Conservation (phyloP, 192 early-diverging fungal species). For the Linnemannia elongata region DNA sequence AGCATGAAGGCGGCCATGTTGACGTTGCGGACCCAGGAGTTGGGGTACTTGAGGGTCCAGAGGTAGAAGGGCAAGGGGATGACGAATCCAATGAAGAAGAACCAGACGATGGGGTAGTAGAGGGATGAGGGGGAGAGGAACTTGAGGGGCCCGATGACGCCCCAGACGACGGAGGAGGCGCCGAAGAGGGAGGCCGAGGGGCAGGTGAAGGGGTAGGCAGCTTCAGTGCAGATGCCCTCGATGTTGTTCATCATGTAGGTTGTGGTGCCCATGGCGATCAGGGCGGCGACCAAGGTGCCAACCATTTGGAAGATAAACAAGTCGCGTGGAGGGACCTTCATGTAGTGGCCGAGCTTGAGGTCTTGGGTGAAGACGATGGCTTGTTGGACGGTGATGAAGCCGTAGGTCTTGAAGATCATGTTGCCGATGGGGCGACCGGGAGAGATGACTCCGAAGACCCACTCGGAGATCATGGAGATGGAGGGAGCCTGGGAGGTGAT, state of each 20-base stretch:
- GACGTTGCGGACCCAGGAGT: conserved; percentile 76
- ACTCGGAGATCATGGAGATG: conserved; percentile 78
- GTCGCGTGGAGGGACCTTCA: conserved; percentile 85
- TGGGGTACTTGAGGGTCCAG: conserved; percentile 70
- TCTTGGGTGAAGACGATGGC: conserved; percentile 75
- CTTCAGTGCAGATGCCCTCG: conserved; percentile 68
- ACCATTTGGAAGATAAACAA: conserved; percentile 85
- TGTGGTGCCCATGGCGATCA: conserved; percentile 78
- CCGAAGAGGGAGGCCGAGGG: conserved; percentile 71
- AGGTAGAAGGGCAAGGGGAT: conserved; percentile 82
- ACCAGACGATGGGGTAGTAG: conserved; percentile 61
- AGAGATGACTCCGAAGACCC: conserved; percentile 72
- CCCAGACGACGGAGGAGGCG: conserved; percentile 85
- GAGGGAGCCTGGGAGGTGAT: conserved; percentile 70
- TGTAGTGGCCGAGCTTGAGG: conserved; percentile 84
- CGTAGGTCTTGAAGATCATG: conserved; percentile 81
- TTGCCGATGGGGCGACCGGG: conserved; percentile 74
- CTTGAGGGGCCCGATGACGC: conserved; percentile 78
- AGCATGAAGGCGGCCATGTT: conserved; percentile 79
- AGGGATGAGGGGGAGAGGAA: conserved; percentile 70
- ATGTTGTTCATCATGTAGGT: conserved; percentile 75
- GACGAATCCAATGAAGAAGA: conserved; percentile 76
- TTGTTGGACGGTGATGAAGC: conserved; percentile 69
- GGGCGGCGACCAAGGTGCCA: conserved; percentile 78
- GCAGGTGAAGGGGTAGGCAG: conserved; percentile 76